Evolutionary conservation across 371 early-diverging fungal genomes (phyloP).

Genomic region (Entomophthora muscae): DNA sequence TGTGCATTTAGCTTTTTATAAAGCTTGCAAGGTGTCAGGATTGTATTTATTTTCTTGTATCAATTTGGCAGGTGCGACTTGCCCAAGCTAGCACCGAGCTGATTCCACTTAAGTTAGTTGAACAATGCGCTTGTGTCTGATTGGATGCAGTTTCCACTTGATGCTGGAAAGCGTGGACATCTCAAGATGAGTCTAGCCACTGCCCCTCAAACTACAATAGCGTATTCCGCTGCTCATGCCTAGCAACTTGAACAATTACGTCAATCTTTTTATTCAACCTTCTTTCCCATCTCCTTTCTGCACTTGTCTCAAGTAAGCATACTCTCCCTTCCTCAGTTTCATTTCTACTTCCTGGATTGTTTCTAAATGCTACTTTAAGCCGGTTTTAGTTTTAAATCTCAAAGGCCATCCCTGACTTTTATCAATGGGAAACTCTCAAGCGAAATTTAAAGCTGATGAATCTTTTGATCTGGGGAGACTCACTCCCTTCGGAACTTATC

Average conservation of each 20-base stretch:
- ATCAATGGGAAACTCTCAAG: slow-evolving; percentile 21
- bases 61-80: no score
- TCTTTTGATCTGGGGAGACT: slow-evolving; percentile 49
- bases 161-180: background rate
- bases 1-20: no score
- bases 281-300: no score
- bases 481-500: slow-evolving; percentile 55
- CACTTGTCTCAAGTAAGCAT: background rate
- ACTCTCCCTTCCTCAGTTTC: background rate
- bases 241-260: background rate
- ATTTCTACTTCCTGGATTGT: background rate
- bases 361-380: background rate
- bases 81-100: no score
- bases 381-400: background rate
- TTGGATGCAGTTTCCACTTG: background rate
- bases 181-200: background rate
- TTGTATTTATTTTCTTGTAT: no score
- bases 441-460: slow-evolving; percentile 30
- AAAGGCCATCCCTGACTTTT: background rate
- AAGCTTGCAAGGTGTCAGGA: no score
- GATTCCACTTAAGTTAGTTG: background rate
- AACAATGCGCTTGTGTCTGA: background rate
- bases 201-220: background rate
- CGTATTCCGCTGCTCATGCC: background rate
- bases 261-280: background rate